Percentiles rank a stretch among this genome's conserved stretches.
Evolutionary conservation across 2,329 filamentous ascomycete species (phyloP).

Genomic region (Aspergillus sp.): DNA sequence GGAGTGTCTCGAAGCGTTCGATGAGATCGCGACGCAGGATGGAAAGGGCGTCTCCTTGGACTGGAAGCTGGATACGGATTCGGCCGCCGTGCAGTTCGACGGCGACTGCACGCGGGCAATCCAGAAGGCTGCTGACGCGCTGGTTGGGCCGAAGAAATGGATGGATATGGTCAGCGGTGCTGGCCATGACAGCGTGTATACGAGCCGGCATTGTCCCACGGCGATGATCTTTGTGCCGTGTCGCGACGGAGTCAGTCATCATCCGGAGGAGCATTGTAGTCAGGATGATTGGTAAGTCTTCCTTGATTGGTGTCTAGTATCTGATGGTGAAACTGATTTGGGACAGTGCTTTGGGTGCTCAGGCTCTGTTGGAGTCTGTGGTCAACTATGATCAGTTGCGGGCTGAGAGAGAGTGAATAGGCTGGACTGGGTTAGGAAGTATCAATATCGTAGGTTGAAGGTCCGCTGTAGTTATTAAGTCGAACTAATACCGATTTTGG

Average conservation of each 20-base stretch:
- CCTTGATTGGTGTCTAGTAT: no score
- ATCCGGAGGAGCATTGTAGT: slow-evolving; percentile 58
- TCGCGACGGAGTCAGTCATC: slow-evolving; percentile 57
- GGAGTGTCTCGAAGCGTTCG: slow-evolving; percentile 56
- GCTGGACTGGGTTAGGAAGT: no score
- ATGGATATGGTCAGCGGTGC: slow-evolving; percentile 57
- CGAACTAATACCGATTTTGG: no score
- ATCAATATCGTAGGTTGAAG: no score
- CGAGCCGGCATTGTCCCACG: slow-evolving; percentile 55
- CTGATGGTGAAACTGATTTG: background rate
- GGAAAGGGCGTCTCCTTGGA: slow-evolving; percentile 50
- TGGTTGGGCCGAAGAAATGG: slow-evolving; percentile 51
- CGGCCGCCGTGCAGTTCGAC: slow-evolving; percentile 60
- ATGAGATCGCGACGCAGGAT: slow-evolving; percentile 54
- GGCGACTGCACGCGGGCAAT: slow-evolving; percentile 62
- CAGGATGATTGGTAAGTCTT: slow-evolving; percentile 42
- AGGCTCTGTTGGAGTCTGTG: slow-evolving; percentile 53
- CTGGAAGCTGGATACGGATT: slow-evolving; percentile 59
- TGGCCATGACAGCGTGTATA: slow-evolving; percentile 61
- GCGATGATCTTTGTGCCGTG: slow-evolving; percentile 66
- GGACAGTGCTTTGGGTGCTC: slow-evolving; percentile 32
- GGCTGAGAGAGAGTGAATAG: background rate
- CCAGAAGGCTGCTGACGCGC: slow-evolving; percentile 52
- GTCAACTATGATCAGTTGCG: slow-evolving; percentile 26
- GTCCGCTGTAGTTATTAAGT: no score